Percentiles rank a stretch among this genome's conserved stretches.
Evolutionary conservation across 2,329 filamentous ascomycete genomes (phyloP).

Genomic region (Colletotrichum neosansevieriae): DNA sequence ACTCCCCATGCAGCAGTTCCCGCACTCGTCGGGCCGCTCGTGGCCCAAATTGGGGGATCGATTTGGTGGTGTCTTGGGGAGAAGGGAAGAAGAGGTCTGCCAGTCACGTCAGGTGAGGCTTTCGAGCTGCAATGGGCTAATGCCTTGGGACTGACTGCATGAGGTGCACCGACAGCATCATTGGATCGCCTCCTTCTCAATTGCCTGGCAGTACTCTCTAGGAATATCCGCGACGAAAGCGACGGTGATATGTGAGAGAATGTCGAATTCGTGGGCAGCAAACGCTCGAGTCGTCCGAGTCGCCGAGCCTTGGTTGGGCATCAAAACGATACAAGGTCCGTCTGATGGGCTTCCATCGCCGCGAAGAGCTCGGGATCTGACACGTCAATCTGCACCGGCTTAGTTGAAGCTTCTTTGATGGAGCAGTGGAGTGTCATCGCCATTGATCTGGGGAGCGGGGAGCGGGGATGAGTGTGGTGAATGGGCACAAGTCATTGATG

Average conservation of each 20-base stretch:
- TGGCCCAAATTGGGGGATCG: conserved; percentile 23
- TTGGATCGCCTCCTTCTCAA: not conserved
- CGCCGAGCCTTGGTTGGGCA: conserved; percentile 28
- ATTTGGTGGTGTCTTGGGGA: conserved; percentile 25
- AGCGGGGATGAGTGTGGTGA: not conserved
- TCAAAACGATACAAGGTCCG: conserved; percentile 23
- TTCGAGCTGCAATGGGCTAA: conserved; percentile 23
- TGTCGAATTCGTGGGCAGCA: not conserved
- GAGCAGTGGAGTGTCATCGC: conserved; percentile 19
- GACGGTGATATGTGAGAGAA: conserved; percentile 1
- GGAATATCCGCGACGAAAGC: not conserved
- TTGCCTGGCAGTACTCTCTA: not conserved
- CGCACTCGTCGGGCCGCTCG: conserved; percentile 37
- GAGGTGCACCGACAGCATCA: conserved; percentile 9
- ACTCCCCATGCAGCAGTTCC: conserved; percentile 31
- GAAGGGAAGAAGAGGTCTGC: conserved; percentile 7
- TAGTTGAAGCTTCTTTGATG: conserved; percentile 15
- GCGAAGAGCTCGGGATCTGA: conserved; percentile 14
- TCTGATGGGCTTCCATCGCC: not conserved
- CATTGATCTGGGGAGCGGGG: conserved; percentile 17
- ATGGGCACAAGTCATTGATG: not conserved
- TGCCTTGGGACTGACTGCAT: conserved; percentile 10
- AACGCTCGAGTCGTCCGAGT: not conserved
- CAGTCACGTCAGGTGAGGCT: conserved; percentile 36
- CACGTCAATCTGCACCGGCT: conserved; percentile 12